Base-by-base conservation (phyloP, 2,329 filamentous ascomycete species). In the Ophiostoma ulmi region DNA sequence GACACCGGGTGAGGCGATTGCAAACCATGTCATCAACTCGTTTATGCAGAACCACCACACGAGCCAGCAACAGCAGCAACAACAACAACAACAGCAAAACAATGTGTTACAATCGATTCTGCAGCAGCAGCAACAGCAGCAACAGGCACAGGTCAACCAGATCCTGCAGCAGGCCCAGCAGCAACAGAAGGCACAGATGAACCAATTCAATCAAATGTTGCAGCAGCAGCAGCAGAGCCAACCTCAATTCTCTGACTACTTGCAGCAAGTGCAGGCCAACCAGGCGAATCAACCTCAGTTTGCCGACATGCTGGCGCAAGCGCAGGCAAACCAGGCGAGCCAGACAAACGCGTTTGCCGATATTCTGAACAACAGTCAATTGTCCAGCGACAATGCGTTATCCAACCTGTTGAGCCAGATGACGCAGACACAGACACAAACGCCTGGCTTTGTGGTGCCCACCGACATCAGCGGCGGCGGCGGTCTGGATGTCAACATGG, bases 1-100 rank as follows among this genome's bases (percentile, higher is more conserved):
- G 14, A 68, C 68, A 3, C 55, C 68, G 1, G 70, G 68, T 7
- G 70, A 71, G 65, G 7, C 67, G 26, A n/a, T 70, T 8, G 61
- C 71, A 36, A 70, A 69, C 44, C 64, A 35, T 22, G 26, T 64
- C 20, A 22, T 65, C 44, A 41, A 68, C 36, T 39, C 36, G 13
- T 61, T 70, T 8, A 36, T 66, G 2, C 55, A 71, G 1, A 5
- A 44, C 20, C 67, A 71, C 36, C 14, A 38, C 61, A 10, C 26
- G 3, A 64, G 31, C 17, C 44, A 72, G 26, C 58, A 70, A n/a
- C 69, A 71, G 68, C 52, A 68, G 63, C 70, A 72, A 20, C 67
- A 69, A 64, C 64, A 31, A 58, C 52, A 68, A 52, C 70, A 72
- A 20, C 67, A 69, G 55, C 64, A 31, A 58, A 58, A 58, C 52